Evolutionary conservation across 2,329 filamentous ascomycete species (phyloP).

Genomic region (Ophiostoma triangulosporum): DNA sequence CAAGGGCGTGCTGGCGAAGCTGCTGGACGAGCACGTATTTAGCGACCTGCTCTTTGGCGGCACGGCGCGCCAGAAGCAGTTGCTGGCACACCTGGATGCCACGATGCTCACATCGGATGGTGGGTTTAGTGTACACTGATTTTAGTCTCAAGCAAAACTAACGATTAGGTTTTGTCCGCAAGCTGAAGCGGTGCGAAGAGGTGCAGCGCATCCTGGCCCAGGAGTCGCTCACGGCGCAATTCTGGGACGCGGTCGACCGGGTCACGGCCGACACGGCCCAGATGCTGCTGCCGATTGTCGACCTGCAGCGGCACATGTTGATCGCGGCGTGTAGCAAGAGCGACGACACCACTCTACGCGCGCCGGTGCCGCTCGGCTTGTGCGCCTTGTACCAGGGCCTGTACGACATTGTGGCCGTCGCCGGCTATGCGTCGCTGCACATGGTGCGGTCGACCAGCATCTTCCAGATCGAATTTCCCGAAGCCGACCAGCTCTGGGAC

Average conservation of each 20-base stretch:
- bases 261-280: slow-evolving; percentile 20
- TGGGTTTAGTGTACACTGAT: slow-evolving; percentile 14
- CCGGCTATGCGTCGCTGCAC: slow-evolving; percentile 20
- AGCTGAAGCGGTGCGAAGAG: slow-evolving; percentile 19
- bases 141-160: too few relatives aligned
- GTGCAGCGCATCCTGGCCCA: slow-evolving; percentile 18
- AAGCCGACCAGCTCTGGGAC: slow-evolving; percentile 13
- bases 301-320: slow-evolving; percentile 15
- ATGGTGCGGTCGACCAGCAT: slow-evolving; percentile 20
- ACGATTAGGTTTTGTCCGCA: slow-evolving; percentile 24
- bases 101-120: slow-evolving; percentile 20
- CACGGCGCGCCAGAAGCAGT: slow-evolving; percentile 13
- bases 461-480: slow-evolving; percentile 19
- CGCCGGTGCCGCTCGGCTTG: background rate
- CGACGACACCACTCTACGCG: background rate
- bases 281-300: slow-evolving; percentile 25
- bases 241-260: slow-evolving; percentile 26
- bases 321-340: background rate
- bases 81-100: slow-evolving; percentile 21
- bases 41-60: slow-evolving; percentile 28
- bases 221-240: slow-evolving; percentile 18
- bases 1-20: slow-evolving; percentile 23
- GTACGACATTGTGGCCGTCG: slow-evolving; percentile 21
- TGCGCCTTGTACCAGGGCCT: slow-evolving; percentile 19
- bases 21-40: slow-evolving; percentile 27